These are phyloP conservation scores for Plasmodium blacklocki DNA, from an alignment of 169 alveolate species.

Conservation along the genomic window DNA sequence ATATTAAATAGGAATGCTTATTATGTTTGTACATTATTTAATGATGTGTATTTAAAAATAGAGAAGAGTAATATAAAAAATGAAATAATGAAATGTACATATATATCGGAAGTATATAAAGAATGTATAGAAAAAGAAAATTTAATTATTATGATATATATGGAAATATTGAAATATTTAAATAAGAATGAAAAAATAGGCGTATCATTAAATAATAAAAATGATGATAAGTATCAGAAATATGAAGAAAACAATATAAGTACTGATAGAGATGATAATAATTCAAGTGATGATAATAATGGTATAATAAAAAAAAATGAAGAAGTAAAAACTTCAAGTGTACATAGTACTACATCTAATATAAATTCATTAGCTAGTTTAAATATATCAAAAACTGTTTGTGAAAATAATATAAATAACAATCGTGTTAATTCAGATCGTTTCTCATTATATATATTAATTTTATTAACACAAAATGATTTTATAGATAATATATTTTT, in stretches of 20 bases:
- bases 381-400: conserved; percentile 8
- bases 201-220: background rate
- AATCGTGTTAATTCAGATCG: conserved; percentile 37
- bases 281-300: conserved; percentile 35
- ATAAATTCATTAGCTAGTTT: conserved; percentile 18
- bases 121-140: conserved; percentile 70
- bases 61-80: conserved; percentile 18
- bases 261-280: background rate
- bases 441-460: conserved; percentile 42
- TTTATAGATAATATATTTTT: conserved; percentile 42
- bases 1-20: conserved; percentile 44
- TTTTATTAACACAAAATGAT: conserved; percentile 47
- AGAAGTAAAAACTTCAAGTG: conserved; percentile 37
- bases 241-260: background rate
- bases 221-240: background rate
- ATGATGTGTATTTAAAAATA: conserved; percentile 38
- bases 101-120: conserved; percentile 47
- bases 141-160: conserved; percentile 61
- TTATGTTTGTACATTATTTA: conserved; percentile 41
- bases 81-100: conserved; percentile 33
- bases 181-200: conserved; percentile 61
- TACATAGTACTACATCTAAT: conserved; percentile 20
- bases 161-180: conserved; percentile 27
- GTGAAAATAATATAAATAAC: conserved; percentile 4
- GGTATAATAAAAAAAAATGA: conserved; percentile 20